Percentiles rank a stretch among this genome's conserved stretches.
phyloP scores from a whole-genome alignment of 345 rosid genomes.

The Salix suchowensis region DNA sequence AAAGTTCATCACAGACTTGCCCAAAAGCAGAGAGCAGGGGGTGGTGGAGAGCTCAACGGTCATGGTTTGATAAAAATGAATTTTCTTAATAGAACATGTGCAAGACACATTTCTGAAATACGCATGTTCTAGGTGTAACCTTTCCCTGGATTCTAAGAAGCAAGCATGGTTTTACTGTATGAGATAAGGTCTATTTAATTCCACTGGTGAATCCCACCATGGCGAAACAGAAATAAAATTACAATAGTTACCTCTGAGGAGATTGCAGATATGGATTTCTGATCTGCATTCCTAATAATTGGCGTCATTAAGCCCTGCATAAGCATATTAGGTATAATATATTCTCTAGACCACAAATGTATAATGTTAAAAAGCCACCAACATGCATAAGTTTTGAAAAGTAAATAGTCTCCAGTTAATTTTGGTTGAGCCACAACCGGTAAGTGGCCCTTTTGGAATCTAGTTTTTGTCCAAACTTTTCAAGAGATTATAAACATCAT shows the following conservation, averaged over 20 bases:
- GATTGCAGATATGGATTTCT: conserved; percentile 81
- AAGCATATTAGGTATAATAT: conserved; percentile 25
- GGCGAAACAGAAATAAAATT: too few relatives aligned
- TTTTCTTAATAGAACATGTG: too few relatives aligned
- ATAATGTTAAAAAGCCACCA: background rate
- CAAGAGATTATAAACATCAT: conserved; percentile 15
- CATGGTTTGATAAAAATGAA: too few relatives aligned
- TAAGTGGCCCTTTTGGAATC: too few relatives aligned
- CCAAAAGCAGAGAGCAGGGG: too few relatives aligned
- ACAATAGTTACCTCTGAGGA: conserved; percentile 61
- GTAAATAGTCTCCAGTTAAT: too few relatives aligned
- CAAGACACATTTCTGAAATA: too few relatives aligned
- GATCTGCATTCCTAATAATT: conserved; percentile 83
- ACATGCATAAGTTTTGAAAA: too few relatives aligned
- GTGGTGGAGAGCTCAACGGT: too few relatives aligned
- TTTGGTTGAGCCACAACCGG: too few relatives aligned
- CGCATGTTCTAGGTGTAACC: too few relatives aligned
- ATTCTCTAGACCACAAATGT: background rate
- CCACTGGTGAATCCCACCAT: too few relatives aligned
- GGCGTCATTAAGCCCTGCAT: conserved; percentile 96
- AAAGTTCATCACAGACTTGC: background rate
- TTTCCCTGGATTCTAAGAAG: background rate
- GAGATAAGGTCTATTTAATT: background rate
- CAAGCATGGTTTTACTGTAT: background rate
- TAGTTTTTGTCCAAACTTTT: background rate